Conservation (phyloP, 441 rosid genomes). For the Arabidopsis hybrid region DNA sequence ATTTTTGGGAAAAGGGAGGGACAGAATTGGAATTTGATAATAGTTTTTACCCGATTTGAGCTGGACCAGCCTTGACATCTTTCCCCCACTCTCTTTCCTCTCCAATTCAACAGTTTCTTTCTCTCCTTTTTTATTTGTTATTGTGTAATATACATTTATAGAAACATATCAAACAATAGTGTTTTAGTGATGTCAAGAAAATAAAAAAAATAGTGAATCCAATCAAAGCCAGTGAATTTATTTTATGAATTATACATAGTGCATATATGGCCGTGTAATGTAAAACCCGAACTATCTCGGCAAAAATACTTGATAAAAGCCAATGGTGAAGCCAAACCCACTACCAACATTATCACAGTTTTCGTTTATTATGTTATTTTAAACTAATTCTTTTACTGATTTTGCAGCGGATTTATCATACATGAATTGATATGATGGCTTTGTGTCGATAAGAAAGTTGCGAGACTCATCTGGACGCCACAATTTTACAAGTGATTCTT, state of each 20-base stretch:
- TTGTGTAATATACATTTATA: constrained; percentile 2
- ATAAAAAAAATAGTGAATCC: background rate
- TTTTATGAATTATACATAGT: background rate
- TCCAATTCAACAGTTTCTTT: constrained; percentile 37
- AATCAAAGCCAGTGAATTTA: background rate
- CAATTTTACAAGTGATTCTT: background rate
- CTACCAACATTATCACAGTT: background rate
- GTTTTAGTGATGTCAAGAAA: background rate
- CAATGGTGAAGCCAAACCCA: background rate
- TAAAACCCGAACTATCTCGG: background rate
- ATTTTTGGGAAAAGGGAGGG: constrained; percentile 17
- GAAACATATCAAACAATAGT: constrained; percentile 30
- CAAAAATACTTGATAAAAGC: background rate
- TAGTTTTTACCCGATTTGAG: constrained; percentile 46
- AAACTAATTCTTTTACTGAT: background rate
- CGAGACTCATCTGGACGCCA: background rate
- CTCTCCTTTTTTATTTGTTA: background rate
- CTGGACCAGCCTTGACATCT: constrained; percentile 46
- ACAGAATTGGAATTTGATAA: constrained; percentile 11
- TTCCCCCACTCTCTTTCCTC: constrained; percentile 28
- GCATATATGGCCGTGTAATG: background rate
- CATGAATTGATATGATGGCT: too few relatives aligned
- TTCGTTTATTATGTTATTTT: too few relatives aligned
- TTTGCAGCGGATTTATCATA: background rate
- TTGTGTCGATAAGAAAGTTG: background rate